Conservation (phyloP, 2,329 filamentous ascomycete genomes). For the Fusarium odoratissimum region DNA sequence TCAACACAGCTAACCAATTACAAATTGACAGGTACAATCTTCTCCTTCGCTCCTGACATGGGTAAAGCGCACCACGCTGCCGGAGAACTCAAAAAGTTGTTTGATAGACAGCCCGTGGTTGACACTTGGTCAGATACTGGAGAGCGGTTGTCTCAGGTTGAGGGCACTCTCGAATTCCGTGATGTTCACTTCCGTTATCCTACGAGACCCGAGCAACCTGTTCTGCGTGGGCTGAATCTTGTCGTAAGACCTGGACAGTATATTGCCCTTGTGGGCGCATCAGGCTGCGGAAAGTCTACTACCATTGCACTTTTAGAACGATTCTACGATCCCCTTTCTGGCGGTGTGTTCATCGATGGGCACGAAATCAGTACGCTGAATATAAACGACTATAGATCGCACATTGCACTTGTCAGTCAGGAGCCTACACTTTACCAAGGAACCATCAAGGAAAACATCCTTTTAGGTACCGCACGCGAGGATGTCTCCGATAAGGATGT, state of each 20-base stretch:
- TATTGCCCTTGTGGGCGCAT: conserved; percentile 91
- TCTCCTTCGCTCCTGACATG: conserved; percentile 92
- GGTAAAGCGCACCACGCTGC: conserved; percentile 91
- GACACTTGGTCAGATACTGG: conserved; percentile 84
- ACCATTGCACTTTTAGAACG: conserved; percentile 92
- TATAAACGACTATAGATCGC: conserved; percentile 84
- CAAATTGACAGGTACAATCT: conserved; percentile 83
- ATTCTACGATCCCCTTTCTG: conserved; percentile 90
- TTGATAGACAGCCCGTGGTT: conserved; percentile 84
- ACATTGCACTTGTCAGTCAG: conserved; percentile 89
- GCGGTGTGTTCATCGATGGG: conserved; percentile 84
- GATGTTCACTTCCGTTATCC: conserved; percentile 96
- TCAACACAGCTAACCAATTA: neutral
- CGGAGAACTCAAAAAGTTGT: conserved; percentile 81
- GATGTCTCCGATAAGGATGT: conserved; percentile 78
- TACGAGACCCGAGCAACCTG: conserved; percentile 89
- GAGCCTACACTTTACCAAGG: conserved; percentile 96
- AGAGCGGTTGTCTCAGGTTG: conserved; percentile 68
- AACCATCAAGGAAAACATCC: conserved; percentile 88
- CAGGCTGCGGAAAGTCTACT: conserved; percentile 93
- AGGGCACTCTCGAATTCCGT: conserved; percentile 88
- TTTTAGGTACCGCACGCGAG: conserved; percentile 77
- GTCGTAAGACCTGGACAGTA: conserved; percentile 82
- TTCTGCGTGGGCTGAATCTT: conserved; percentile 85
- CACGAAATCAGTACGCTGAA: conserved; percentile 84